Conservation (phyloP, 2,329 filamentous ascomycete genomes). For the Xylogone sp. region DNA sequence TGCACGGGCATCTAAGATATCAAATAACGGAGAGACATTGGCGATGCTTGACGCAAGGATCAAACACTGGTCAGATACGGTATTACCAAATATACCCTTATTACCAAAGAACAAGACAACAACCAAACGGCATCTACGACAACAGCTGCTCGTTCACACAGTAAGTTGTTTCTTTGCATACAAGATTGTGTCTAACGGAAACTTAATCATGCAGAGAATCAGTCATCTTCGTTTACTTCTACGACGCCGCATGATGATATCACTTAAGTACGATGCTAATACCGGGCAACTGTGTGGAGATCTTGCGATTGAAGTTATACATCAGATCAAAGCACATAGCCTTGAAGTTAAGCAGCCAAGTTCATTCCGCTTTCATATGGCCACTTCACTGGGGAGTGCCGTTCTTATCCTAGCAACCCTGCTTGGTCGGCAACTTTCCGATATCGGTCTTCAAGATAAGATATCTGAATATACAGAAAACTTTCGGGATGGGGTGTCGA, state of each 20-base stretch:
- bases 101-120: background rate
- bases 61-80: background rate
- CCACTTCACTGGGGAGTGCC: background rate
- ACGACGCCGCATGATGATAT: background rate
- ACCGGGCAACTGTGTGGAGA: background rate
- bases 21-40: background rate
- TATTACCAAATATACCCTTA: background rate
- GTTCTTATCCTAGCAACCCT: background rate
- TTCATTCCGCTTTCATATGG: background rate
- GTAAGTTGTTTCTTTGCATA: background rate
- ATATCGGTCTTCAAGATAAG: background rate
- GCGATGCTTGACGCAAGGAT: background rate
- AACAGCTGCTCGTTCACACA: background rate
- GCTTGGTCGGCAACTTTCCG: background rate
- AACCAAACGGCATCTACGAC: background rate
- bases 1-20: background rate
- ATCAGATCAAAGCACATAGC: background rate
- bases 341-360: background rate
- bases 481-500: background rate
- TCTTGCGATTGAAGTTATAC: background rate
- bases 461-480: background rate
- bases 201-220: background rate
- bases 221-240: background rate
- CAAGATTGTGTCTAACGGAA: background rate
- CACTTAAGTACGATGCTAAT: background rate